phyloP scores from a whole-genome alignment of 2,329 filamentous ascomycete genomes.

The Trichoderma sp. region DNA sequence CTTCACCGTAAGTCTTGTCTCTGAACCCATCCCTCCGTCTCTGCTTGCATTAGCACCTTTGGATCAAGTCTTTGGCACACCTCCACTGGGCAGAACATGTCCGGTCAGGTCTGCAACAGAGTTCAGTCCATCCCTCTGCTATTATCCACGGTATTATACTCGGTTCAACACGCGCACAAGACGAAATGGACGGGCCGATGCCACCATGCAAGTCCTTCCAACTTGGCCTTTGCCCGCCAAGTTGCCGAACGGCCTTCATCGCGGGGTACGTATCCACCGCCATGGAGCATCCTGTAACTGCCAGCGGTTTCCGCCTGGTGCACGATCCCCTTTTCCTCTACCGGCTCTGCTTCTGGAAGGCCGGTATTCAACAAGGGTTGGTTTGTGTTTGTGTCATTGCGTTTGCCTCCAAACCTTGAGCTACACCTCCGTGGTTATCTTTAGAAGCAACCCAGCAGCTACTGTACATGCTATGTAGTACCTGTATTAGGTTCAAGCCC shows the following conservation, averaged over 20 bases:
- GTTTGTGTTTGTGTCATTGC: neutral
- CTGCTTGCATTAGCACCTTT: neutral
- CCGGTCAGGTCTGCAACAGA: neutral
- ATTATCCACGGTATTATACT: constrained; percentile 8
- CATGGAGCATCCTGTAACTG: constrained; percentile 16
- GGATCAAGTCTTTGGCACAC: neutral
- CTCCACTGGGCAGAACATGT: no score
- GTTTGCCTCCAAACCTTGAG: neutral
- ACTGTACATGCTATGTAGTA: neutral
- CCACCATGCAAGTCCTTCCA: neutral
- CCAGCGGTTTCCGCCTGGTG: neutral
- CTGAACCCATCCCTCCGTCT: neutral
- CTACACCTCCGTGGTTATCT: neutral
- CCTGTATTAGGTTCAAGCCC: neutral
- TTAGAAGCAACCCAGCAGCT: neutral
- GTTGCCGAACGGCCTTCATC: constrained; percentile 7
- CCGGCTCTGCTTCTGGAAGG: neutral
- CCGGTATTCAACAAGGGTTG: neutral
- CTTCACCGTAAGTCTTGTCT: constrained; percentile 16
- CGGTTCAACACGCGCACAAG: constrained; percentile 9
- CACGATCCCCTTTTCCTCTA: neutral
- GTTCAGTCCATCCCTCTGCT: neutral
- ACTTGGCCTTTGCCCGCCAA: neutral
- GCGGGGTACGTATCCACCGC: constrained; percentile 15
- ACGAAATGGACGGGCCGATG: constrained; percentile 12